Evolutionary conservation across 257 asterid species (phyloP).

Genomic region (Avicennia marina): DNA sequence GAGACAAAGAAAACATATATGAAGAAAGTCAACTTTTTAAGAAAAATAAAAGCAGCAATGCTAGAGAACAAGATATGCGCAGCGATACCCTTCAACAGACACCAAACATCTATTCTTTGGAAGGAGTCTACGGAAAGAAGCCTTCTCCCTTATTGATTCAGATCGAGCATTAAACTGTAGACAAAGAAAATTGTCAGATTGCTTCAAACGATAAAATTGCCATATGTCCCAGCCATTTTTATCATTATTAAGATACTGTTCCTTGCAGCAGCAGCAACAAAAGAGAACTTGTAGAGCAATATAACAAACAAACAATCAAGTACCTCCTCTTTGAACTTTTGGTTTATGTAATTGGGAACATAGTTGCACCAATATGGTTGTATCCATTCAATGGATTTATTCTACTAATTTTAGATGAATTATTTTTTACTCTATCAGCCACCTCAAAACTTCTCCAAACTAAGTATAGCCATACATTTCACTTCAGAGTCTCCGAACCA

Average conservation of each 20-base stretch:
- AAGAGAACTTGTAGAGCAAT: not conserved
- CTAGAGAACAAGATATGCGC: not conserved
- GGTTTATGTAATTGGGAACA: not conserved
- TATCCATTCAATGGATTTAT: not conserved
- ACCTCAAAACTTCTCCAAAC: not conserved
- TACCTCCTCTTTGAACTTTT: not conserved
- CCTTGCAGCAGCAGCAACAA: constrained; percentile 5
- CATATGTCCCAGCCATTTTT: not conserved
- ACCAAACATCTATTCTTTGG: constrained; percentile 84
- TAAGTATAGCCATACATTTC: not conserved
- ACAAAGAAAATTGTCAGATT: constrained; percentile 18
- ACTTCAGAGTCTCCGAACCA: too few relatives aligned
- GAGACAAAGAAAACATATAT: not conserved
- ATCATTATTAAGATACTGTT: not conserved
- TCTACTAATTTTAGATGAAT: not conserved
- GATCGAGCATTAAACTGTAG: constrained; percentile 89
- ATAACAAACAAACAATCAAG: not conserved
- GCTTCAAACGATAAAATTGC: not conserved
- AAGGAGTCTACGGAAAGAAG: constrained; percentile 84
- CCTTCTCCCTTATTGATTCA: constrained; percentile 76
- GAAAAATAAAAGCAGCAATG: not conserved
- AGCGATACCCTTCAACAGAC: constrained; percentile 75
- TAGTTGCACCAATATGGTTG: not conserved
- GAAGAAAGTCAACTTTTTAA: not conserved
- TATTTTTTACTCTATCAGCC: not conserved